A percentile compares a stretch with the other conserved stretches of the same genome.
phyloP scores from a whole-genome alignment of 352 stramenopile genomes.

The Globisporangium carolinianum region DNA sequence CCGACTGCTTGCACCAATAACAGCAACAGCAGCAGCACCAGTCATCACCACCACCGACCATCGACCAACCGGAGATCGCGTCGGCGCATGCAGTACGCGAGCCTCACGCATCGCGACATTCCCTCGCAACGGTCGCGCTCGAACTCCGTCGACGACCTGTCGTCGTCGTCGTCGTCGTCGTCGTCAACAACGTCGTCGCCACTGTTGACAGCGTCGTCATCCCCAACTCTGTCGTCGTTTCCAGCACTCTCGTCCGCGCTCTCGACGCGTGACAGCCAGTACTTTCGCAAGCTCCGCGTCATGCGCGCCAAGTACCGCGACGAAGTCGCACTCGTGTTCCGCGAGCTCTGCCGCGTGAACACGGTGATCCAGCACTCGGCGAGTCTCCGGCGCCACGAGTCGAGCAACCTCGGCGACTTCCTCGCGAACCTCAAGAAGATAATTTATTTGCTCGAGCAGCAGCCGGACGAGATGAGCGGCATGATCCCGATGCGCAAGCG shows the following conservation, averaged over 20 bases:
- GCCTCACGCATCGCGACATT: not conserved
- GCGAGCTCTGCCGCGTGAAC: constrained; percentile 74
- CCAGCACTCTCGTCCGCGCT: not conserved
- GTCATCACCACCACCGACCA: constrained; percentile 5
- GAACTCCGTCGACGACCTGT: not conserved
- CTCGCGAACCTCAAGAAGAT: constrained; percentile 85
- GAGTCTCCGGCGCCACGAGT: constrained; percentile 67
- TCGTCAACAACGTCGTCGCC: not conserved
- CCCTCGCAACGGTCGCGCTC: constrained; percentile 1
- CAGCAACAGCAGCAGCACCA: constrained; percentile 13
- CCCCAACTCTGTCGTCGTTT: not conserved
- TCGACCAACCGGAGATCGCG: constrained; percentile 9
- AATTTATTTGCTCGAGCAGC: constrained; percentile 86
- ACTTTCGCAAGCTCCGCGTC: constrained; percentile 56
- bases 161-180: constrained; percentile 1
- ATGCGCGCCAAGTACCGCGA: constrained; percentile 77
- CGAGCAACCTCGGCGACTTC: constrained; percentile 77
- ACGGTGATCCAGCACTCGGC: constrained; percentile 74
- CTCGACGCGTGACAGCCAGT: constrained; percentile 36
- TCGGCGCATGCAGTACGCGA: not conserved
- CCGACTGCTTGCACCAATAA: no score
- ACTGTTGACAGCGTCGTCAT: not conserved
- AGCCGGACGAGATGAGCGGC: constrained; percentile 57
- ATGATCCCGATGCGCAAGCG: constrained; percentile 73
- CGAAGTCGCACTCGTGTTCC: constrained; percentile 73